Evolutionary conservation across 352 stramenopile species (phyloP), one percentile per base, ranked within the genome.

Genomic region (Hyaloperonospora brassicae): DNA sequence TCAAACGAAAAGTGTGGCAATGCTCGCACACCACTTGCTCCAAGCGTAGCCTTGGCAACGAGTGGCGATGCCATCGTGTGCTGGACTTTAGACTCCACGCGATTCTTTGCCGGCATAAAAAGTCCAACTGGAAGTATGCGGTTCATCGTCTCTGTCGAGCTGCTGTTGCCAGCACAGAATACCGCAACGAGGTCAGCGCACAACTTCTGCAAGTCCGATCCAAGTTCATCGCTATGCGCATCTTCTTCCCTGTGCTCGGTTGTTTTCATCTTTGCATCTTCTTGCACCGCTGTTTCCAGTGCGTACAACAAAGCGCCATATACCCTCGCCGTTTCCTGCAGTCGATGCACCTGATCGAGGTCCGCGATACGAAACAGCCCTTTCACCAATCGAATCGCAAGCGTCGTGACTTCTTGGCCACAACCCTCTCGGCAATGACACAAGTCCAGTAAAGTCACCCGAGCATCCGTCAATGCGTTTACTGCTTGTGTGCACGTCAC

Each of bases 41-140:
- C 55, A 17, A 30, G 25, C 45, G 45, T 25, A 11, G 54, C 25
- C 25, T 68, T 70, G 25, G 74, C 55, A 27, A 74, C 52, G 1
- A 68, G 71, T 31, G 54, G 43, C 11, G 52, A 70, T 8, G 74
- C 75, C 2, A 76, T 61, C 4, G 75, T 86, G 51, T 90, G 74
- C 6, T 74, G 77, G 5, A 74, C 75, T 17, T 85, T 70, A 9
- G 86, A 52, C 12, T 89, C 78, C 4, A 49, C 57, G 3, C 71
- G 67, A 25, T 62, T 79, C 48, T 86, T 77, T 1, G 52, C 66
- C 12, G 82, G 76, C 6, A 89, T 78, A 55, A 93, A 93, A 8
- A 91, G 57, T 34, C 91, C 83, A 1, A 91, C 83, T 0, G 83
- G 83, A 36, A 93, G 75, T 24, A 93, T 84, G 13, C 83, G 73